Evolutionary conservation across 441 rosid species (phyloP).

Genomic region (Croton setiger): DNA sequence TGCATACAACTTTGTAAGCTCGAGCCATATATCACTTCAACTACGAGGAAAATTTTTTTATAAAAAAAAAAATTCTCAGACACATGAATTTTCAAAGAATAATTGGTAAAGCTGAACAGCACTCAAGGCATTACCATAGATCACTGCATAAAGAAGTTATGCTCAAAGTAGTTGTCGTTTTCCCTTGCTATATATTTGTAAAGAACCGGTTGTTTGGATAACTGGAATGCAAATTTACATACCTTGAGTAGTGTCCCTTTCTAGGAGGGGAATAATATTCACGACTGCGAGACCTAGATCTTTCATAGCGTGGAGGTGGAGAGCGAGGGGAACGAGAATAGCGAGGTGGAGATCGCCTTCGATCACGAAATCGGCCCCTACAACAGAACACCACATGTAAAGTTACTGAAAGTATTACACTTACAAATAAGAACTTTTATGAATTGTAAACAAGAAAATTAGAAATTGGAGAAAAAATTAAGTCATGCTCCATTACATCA

Average conservation of each 20-base stretch:
- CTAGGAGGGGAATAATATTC: conserved; percentile 67
- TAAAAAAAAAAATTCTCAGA: too few species aligned
- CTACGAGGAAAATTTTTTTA: too few species aligned
- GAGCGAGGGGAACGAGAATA: conserved; percentile 61
- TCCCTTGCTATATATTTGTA: neutral
- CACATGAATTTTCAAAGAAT: neutral
- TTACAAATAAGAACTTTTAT: neutral
- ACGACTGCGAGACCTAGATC: conserved; percentile 66
- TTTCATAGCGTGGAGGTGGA: conserved; percentile 66
- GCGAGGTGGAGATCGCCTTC: conserved; percentile 68
- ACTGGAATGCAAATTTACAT: neutral
- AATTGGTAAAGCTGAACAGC: neutral
- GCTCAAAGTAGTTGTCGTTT: neutral
- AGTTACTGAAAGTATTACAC: neutral
- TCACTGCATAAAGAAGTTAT: neutral
- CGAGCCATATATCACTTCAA: too few species aligned
- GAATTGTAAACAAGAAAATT: neutral
- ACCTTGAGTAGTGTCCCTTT: conserved; percentile 65
- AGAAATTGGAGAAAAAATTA: neutral
- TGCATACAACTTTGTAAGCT: too few species aligned
- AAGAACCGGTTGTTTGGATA: neutral
- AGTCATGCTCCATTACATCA: neutral
- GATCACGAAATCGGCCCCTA: conserved; percentile 55
- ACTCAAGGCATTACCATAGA: neutral
- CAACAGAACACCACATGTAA: neutral